Percentiles rank a stretch among this genome's conserved stretches.
phyloP scores from a whole-genome alignment of 2,329 filamentous ascomycete species.

The Cyphellophora europaea region DNA sequence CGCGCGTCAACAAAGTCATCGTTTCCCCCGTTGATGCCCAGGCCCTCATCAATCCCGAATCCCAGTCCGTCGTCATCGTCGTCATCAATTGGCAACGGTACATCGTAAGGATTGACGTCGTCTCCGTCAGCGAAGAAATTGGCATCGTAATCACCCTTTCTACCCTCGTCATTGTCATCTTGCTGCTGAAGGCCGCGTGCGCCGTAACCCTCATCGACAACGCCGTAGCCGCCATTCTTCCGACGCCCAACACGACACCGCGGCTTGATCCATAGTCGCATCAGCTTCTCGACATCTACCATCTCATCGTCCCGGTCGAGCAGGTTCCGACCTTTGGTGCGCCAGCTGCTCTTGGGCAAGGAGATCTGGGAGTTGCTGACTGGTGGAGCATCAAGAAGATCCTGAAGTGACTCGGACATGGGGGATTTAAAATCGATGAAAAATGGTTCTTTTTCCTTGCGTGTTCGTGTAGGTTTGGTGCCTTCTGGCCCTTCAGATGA shows the following conservation, averaged over 20 bases:
- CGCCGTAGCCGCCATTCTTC: slow-evolving; percentile 50
- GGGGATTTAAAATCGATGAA: slow-evolving; percentile 82
- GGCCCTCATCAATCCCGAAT: slow-evolving; percentile 10
- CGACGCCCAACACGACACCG: slow-evolving; percentile 72
- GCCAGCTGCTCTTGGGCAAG: slow-evolving; percentile 89
- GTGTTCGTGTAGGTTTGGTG: slow-evolving; percentile 43
- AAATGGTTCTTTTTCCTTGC: slow-evolving; percentile 95
- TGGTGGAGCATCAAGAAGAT: slow-evolving; percentile 72
- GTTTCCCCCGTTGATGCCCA: slow-evolving; percentile 20
- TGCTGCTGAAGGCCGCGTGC: slow-evolving; percentile 55
- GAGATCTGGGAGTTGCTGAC: slow-evolving; percentile 72
- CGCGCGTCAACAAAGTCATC: slow-evolving; percentile 36
- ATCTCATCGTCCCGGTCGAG: slow-evolving; percentile 89
- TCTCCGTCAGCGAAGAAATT: slow-evolving; percentile 85
- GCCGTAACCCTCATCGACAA: slow-evolving; percentile 96
- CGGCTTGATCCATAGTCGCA: slow-evolving; percentile 88
- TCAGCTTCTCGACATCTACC: slow-evolving; percentile 85
- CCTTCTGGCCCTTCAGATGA: slow-evolving; percentile 39
- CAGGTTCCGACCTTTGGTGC: slow-evolving; percentile 83
- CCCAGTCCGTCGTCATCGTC: slow-evolving; percentile 27
- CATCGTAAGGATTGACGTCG: slow-evolving; percentile 34
- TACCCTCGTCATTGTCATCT: slow-evolving; percentile 49
- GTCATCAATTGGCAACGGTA: slow-evolving; percentile 34
- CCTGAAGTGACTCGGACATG: slow-evolving; percentile 60
- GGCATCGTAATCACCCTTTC: slow-evolving; percentile 74